Base-by-base conservation (phyloP, 192 early-diverging fungal genomes). In the Cladochytrium replicatum region DNA sequence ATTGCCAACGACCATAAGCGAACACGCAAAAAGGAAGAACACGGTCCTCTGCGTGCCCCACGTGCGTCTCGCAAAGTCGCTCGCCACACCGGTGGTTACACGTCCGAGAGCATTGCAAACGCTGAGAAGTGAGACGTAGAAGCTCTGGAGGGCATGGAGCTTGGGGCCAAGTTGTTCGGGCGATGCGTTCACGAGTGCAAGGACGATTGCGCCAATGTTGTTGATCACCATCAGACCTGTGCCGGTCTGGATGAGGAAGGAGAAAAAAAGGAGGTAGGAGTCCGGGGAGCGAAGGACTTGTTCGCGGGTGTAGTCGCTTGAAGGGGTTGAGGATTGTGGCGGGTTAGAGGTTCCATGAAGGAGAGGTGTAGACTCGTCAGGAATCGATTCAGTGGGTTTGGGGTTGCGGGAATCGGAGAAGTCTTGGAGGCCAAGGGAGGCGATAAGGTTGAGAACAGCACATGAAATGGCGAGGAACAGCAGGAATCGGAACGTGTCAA, bases 171-270 rank as follows among this genome's bases (percentile, higher is more conserved):
- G 32, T 19, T 17, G 43, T 9, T n/a, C 17, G 43, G 40, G 9
- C 7, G 19, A n/a, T 39, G 43, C n/a, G n/a, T n/a, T n/a, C 9
- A 29, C 21, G 9, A 64, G 43, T 0, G 64, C 32, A 3, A 54
- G 30, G 1, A 71, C 29, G 26, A 71, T 57, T 5, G 60, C 57
- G 25, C 68, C 68, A 24, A 71, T 47, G 37, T 68, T 65, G 62
- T 68, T 72, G 46, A 72, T 64, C 52, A 64, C 63, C 61, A 68
- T 68, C 24, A 72, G 60, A 6, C 69, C 69, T 4, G 63, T 39
- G 8, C 69, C 69, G 37, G 51, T 45, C 3, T 65, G 29, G 4
- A 57, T 11, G n/a, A 50, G 23, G 31, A 72, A 61, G 0, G 56
- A 50, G 19, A 34, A 11, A 29, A 67, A 60, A 2, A 71, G 54